Conservation (phyloP, 1,284 basidiomycete species). For the Salmacisia buchloeana region DNA sequence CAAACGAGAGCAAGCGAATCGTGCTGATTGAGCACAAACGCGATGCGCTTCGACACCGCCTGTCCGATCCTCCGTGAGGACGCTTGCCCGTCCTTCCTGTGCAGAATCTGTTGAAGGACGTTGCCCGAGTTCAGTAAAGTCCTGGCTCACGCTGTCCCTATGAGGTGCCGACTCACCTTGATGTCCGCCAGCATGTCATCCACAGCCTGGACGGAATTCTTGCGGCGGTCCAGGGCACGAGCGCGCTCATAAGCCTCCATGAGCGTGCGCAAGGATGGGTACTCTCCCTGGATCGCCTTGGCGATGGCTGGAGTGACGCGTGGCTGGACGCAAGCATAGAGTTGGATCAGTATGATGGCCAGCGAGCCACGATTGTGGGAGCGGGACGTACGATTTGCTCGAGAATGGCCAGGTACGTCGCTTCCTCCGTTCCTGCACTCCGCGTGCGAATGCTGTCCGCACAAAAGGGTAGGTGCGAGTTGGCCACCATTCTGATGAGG, state of each 20-base stretch:
- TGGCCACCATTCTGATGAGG: not conserved
- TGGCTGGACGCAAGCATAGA: not conserved
- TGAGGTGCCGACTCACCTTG: not conserved
- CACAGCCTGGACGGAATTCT: not conserved
- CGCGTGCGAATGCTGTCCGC: not conserved
- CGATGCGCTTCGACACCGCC: constrained; percentile 3
- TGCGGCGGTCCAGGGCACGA: not conserved
- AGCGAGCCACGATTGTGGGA: too few relatives aligned
- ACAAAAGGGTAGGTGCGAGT: constrained; percentile 4
- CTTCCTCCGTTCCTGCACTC: not conserved
- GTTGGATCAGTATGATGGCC: too few relatives aligned
- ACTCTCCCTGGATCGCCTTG: not conserved
- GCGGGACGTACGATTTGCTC: constrained; percentile 5
- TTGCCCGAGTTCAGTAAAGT: not conserved
- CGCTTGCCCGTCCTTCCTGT: not conserved
- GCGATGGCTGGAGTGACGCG: not conserved
- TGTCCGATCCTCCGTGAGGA: not conserved
- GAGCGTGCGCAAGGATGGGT: not conserved
- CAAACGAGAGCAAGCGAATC: constrained; percentile 4
- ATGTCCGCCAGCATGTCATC: not conserved
- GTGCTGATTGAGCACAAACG: not conserved
- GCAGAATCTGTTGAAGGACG: not conserved
- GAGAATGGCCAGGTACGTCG: not conserved
- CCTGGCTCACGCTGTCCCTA: not conserved
- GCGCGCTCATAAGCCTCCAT: constrained; percentile 1